Conservation (phyloP, 345 rosid genomes). For the Heritiera fomes region DNA sequence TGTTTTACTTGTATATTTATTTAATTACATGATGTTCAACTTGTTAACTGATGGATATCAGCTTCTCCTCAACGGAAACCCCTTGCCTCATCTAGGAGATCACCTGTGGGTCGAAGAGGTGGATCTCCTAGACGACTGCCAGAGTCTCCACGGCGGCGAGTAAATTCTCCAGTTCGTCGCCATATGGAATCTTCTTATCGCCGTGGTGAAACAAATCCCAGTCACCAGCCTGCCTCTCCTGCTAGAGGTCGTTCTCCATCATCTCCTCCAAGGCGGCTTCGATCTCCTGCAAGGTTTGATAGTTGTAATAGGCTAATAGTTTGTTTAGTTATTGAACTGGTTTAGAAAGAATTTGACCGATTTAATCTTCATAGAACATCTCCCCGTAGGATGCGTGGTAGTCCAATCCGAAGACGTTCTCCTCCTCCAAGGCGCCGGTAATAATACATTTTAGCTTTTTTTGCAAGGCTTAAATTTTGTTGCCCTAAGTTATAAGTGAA, state of each 20-base stretch:
- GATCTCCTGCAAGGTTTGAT: slow-evolving; percentile 82
- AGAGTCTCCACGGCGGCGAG: slow-evolving; percentile 78
- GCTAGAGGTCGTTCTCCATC: slow-evolving; percentile 77
- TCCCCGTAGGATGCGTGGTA: slow-evolving; percentile 86
- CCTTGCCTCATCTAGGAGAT: slow-evolving; percentile 71
- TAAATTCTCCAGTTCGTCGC: slow-evolving; percentile 71
- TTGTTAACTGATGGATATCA: slow-evolving; percentile 29
- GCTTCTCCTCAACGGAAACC: slow-evolving; percentile 75
- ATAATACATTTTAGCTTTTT: slow-evolving; percentile 7
- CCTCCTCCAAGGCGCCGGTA: slow-evolving; percentile 94
- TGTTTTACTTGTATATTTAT: not conserved
- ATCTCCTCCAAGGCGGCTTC: slow-evolving; percentile 68
- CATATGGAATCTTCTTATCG: slow-evolving; percentile 71
- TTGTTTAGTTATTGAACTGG: slow-evolving; percentile 14
- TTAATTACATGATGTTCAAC: not conserved
- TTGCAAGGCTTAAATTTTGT: not conserved
- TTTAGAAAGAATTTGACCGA: slow-evolving; percentile 23
- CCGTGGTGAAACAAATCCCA: slow-evolving; percentile 71
- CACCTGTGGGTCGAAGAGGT: slow-evolving; percentile 67
- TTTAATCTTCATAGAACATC: slow-evolving; percentile 52
- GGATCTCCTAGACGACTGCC: slow-evolving; percentile 74
- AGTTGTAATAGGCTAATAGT: not conserved
- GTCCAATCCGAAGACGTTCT: slow-evolving; percentile 87
- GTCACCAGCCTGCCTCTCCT: slow-evolving; percentile 71
- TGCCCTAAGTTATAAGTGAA: not conserved